Evolutionary conservation across 768 basidiomycete species (phyloP), one percentile per base, ranked within the genome.

Genomic region (Tricholoma furcatifolium): DNA sequence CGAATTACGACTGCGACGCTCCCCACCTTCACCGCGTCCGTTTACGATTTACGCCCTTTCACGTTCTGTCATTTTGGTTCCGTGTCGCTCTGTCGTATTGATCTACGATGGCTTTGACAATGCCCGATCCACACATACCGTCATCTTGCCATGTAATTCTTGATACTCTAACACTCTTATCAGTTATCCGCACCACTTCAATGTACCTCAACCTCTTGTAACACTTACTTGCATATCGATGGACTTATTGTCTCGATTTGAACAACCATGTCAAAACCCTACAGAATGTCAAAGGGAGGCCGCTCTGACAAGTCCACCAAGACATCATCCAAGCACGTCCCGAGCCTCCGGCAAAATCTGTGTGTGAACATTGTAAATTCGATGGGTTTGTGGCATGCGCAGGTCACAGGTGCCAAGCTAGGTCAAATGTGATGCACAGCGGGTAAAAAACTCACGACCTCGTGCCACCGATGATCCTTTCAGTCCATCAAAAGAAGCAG

Each of bases 131-230:
- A 18, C 43, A 51, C n/a, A 3, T 40, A 39, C 45, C 32, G 14
- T 45, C 44, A 7, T 47, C 39, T 47, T 53, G 31, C 27, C 27
- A 15, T 53, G 45, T 46, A 47, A 47, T 27, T 35, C 36, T 41
- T 20, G n/a, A 40, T 46, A 52, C 36, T 38, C 12, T 45, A 39
- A 11, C 6, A 39, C 24, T 39, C 31, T n/a, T 32, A 32, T 40
- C 36, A 32, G 34, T 52, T 30, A 51, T 43, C 43, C 44, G 10
- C 43, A 45, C 10, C 30, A 27, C 4, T 30, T 40, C 32, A 27
- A 44, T 39, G 51, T 40, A 46, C 36, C 15, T 38, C n/a, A 39
- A 53, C 41, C 10, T 47, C 39, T 53, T 43, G 42, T 38, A 43
- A 21, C 42, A 24, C 48, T 27, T 17, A 47, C 44, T 32, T 10